Evolutionary conservation across 2,329 filamentous ascomycete species (phyloP), one percentile per base, ranked within the genome.

Genomic region (Monilinia aucupariae): DNA sequence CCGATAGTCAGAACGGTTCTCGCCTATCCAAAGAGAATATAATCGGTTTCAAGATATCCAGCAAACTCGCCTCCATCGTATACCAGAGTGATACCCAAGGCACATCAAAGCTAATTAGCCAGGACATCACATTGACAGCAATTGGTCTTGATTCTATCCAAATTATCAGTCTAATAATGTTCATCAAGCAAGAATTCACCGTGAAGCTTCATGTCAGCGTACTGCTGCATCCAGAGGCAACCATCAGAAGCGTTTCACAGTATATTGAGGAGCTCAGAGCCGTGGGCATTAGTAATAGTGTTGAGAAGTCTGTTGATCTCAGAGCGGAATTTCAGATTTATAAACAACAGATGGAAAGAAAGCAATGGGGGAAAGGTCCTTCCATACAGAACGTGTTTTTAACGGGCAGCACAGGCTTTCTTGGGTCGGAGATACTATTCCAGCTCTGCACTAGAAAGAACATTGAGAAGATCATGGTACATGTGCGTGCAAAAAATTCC

Each of bases 391-490:
- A 61, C 51, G 59, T 70, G 20, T 52, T 78, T 3, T 61, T 79
- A 3, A 80, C 77, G 0, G 78, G 78, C 1, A 71, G 75, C 1
- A 75, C 75, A 1, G 77, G 76, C 0, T 79, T 78, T 58, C 68
- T 82, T 1, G 78, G 75, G 6, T 59, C 66, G 4, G 63, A 75
- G 10, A 61, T 83, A 27, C 69, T 82, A 9, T 51, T 59, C 22
- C 65, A 71, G 22, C 50, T 71, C 5, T 63, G 68, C n/a, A 47
- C 37, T 17, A 47, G 47, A 13, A 34, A 37, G 12, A 25, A 45
- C 4, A 47, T 68, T 20, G 30, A 53, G 9, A 71, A 65, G n/a
- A 59, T 69, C 8, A 62, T 72, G 37, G 61, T 66, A 9, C 69
- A 60, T n/a, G 67, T 71, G 15, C 66, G 71, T 12, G 68, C 59